These are phyloP conservation scores for Mortierella antarctica DNA, from an alignment of 192 early-diverging fungal species.

Conservation along the genomic window DNA sequence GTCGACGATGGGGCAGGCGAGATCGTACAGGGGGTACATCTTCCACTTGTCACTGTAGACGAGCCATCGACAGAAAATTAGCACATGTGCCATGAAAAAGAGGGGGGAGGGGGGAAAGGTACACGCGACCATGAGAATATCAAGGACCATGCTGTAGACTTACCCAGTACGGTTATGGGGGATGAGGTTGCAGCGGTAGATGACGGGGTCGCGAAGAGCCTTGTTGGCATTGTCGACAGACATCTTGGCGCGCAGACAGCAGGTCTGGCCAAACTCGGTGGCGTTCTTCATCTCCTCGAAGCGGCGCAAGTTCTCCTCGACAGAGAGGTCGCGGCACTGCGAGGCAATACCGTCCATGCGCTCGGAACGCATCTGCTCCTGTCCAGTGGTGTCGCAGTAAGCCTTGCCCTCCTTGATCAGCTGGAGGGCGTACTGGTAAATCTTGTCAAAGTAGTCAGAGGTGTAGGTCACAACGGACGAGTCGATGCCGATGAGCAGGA, in stretches of 20 bases:
- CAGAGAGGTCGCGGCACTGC: slow-evolving; percentile 81
- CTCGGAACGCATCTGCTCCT: slow-evolving; percentile 85
- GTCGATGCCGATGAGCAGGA: slow-evolving; percentile 87
- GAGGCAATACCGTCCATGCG: slow-evolving; percentile 86
- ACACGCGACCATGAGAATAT: background rate
- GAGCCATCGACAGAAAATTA: background rate
- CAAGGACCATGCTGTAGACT: background rate
- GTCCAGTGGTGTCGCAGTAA: slow-evolving; percentile 94
- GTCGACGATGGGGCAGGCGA: slow-evolving; percentile 98
- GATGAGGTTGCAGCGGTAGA: slow-evolving; percentile 92
- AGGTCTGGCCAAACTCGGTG: slow-evolving; percentile 83
- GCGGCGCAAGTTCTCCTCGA: slow-evolving; percentile 91
- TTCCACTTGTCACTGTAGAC: slow-evolving; percentile 80
- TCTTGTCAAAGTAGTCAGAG: slow-evolving; percentile 90
- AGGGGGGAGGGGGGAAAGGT: background rate
- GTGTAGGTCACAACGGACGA: slow-evolving; percentile 86
- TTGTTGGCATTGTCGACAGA: slow-evolving; percentile 88
- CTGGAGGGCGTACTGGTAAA: slow-evolving; percentile 87
- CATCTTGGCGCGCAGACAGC: slow-evolving; percentile 97
- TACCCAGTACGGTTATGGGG: slow-evolving; percentile 93
- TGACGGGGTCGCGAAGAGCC: slow-evolving; percentile 95
- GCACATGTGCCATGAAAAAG: background rate
- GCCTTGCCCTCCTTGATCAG: slow-evolving; percentile 91
- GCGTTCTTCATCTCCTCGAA: slow-evolving; percentile 94
- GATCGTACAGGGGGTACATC: slow-evolving; percentile 98